Evolutionary conservation across 768 basidiomycete genomes (phyloP).

Genomic region (Boletus eberwhitei): DNA sequence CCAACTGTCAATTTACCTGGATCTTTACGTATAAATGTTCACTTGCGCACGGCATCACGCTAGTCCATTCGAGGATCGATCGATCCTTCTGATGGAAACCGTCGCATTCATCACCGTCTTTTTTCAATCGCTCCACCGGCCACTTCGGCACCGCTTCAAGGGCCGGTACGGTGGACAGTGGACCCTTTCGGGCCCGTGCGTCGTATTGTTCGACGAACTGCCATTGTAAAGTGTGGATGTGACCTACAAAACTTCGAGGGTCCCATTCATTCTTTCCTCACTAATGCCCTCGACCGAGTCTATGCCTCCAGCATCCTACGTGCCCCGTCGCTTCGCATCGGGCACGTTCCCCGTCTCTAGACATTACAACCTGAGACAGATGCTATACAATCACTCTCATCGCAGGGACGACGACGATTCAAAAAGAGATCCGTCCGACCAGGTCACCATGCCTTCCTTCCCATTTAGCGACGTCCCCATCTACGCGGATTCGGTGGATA

Average conservation of each 20-base stretch:
- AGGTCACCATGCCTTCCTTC: slow-evolving; percentile 34
- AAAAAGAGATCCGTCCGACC: slow-evolving; percentile 11
- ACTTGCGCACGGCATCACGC: too few species aligned
- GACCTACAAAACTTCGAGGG: slow-evolving; percentile 14
- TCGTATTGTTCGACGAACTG: background rate
- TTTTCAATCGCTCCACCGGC: too few species aligned
- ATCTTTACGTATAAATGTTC: slow-evolving; percentile 24
- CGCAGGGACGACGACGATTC: background rate
- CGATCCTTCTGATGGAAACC: too few species aligned
- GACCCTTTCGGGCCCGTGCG: slow-evolving; percentile 2
- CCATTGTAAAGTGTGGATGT: background rate
- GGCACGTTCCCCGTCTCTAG: slow-evolving; percentile 29
- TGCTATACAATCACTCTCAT: slow-evolving; percentile 24
- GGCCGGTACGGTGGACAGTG: background rate
- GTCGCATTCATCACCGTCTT: too few species aligned
- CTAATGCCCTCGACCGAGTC: slow-evolving; percentile 9
- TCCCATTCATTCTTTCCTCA: background rate
- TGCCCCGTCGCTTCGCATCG: slow-evolving; percentile 19
- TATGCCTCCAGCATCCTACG: slow-evolving; percentile 7
- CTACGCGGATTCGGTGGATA: slow-evolving; percentile 41
- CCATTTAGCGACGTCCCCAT: slow-evolving; percentile 27
- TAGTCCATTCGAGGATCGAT: too few species aligned
- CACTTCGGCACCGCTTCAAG: slow-evolving; percentile 1
- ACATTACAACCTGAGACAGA: slow-evolving; percentile 26
- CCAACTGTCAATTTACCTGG: slow-evolving; percentile 29